phyloP scores from a whole-genome alignment of 2,329 filamentous ascomycete genomes.

The Monosporascus sp. region DNA sequence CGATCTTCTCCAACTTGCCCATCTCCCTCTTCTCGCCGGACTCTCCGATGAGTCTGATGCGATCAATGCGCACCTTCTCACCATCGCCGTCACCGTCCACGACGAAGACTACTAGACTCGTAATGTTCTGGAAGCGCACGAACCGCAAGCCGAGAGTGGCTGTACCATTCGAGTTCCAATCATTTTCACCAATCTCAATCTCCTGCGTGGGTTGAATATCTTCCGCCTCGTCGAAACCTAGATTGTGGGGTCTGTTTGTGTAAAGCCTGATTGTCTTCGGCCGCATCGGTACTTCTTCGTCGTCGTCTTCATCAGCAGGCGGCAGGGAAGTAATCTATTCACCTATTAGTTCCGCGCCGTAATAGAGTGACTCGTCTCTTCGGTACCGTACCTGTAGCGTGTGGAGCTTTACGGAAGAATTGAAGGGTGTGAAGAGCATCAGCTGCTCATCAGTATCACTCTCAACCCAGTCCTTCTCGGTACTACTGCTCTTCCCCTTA shows the following conservation, averaged over 20 bases:
- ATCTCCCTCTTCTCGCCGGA: slow-evolving; percentile 86
- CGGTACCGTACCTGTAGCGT: slow-evolving; percentile 56
- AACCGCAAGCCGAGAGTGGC: slow-evolving; percentile 72
- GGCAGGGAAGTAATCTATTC: slow-evolving; percentile 77
- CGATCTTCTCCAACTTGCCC: slow-evolving; percentile 94
- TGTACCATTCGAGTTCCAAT: slow-evolving; percentile 80
- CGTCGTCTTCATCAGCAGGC: slow-evolving; percentile 50
- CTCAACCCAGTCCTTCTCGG: slow-evolving; percentile 83
- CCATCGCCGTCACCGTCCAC: slow-evolving; percentile 77
- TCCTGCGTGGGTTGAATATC: slow-evolving; percentile 76
- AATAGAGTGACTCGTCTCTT: background rate
- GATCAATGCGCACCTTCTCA: slow-evolving; percentile 81
- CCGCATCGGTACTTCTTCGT: slow-evolving; percentile 72
- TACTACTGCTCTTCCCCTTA: slow-evolving; percentile 89
- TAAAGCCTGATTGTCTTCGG: slow-evolving; percentile 82
- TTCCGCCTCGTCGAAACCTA: slow-evolving; percentile 93
- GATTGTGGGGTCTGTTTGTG: slow-evolving; percentile 80
- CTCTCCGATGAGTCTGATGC: slow-evolving; percentile 78
- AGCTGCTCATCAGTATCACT: slow-evolving; percentile 97
- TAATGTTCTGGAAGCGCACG: slow-evolving; percentile 96
- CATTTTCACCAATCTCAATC: slow-evolving; percentile 66
- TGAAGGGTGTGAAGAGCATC: slow-evolving; percentile 88
- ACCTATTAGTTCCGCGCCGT: slow-evolving; percentile 20
- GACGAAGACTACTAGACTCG: slow-evolving; percentile 81
- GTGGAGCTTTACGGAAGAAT: slow-evolving; percentile 83